A percentile compares a stretch with the other conserved stretches of the same genome.
These are phyloP conservation scores for Penicillium silybi DNA, from an alignment of 495 filamentous ascomycete species.

Conservation along the genomic window DNA sequence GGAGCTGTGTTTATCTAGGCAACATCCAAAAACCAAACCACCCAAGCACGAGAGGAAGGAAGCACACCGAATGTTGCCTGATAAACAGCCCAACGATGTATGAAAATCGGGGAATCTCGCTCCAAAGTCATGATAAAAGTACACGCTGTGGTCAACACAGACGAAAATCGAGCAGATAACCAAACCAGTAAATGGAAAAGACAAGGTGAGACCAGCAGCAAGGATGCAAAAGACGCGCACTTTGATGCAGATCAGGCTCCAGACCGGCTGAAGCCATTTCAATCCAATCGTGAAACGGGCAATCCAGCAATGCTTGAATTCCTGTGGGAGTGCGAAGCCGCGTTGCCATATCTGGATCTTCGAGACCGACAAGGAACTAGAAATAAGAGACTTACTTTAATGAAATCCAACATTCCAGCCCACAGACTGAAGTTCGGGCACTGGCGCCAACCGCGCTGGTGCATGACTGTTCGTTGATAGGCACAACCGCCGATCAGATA, in stretches of 20 bases:
- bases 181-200: slow-evolving; percentile 4
- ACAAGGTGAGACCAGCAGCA: no score
- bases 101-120: slow-evolving; percentile 6
- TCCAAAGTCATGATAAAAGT: slow-evolving; percentile 8
- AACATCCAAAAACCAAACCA: not conserved
- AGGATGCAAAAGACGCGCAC: slow-evolving; percentile 1
- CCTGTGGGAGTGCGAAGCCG: slow-evolving; percentile 17
- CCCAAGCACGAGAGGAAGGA: not conserved
- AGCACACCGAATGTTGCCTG: not conserved
- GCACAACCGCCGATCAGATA: slow-evolving; percentile 92
- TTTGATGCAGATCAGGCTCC: slow-evolving; percentile 10
- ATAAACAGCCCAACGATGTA: slow-evolving; percentile 2
- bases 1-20: slow-evolving; percentile 6
- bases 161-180: not conserved
- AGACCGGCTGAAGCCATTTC: slow-evolving; percentile 30
- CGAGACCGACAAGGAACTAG: slow-evolving; percentile 33
- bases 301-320: slow-evolving; percentile 24
- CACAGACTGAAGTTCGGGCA: slow-evolving; percentile 92
- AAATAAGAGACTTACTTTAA: slow-evolving; percentile 62
- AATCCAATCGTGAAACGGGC: slow-evolving; percentile 39
- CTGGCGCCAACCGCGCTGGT: slow-evolving; percentile 93
- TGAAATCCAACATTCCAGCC: slow-evolving; percentile 79
- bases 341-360: slow-evolving; percentile 14
- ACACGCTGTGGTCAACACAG: slow-evolving; percentile 18
- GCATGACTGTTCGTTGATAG: slow-evolving; percentile 91